Conservation (phyloP, 371 early-diverging fungal genomes). For the Rhizopus microsporus region DNA sequence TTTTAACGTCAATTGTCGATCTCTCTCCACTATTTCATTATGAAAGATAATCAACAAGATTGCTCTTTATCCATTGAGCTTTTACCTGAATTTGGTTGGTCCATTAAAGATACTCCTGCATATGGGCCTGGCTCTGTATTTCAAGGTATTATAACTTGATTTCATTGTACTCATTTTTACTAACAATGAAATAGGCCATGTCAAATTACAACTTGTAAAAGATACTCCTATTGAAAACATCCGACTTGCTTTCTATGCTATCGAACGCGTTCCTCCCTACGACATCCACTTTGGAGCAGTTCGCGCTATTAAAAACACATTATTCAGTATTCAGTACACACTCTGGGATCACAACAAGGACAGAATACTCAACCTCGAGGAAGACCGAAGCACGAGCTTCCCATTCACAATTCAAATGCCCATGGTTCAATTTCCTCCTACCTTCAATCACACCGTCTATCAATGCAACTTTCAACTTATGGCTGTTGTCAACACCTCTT, state of each 20-base stretch:
- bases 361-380: background rate
- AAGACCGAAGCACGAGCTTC: background rate
- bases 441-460: conserved; percentile 5
- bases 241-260: conserved; percentile 19
- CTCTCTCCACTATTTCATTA: conserved; percentile 2
- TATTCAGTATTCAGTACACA: conserved; percentile 13
- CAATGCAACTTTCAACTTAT: conserved; percentile 16
- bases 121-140: conserved; percentile 36
- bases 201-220: conserved; percentile 11
- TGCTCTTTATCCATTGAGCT: conserved; percentile 17
- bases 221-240: conserved; percentile 8
- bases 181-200: conserved; percentile 2
- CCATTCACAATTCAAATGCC: conserved; percentile 29
- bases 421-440: conserved; percentile 25
- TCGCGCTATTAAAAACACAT: background rate
- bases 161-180: background rate
- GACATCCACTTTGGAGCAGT: conserved; percentile 8
- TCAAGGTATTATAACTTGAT: conserved; percentile 15
- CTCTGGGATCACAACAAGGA: conserved; percentile 12
- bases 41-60: conserved; percentile 2
- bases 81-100: conserved; percentile 31
- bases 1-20: conserved; percentile 2
- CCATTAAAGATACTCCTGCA: conserved; percentile 15
- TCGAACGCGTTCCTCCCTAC: conserved; percentile 17
- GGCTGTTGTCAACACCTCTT: conserved; percentile 13